Evolutionary conservation across 176 grass and related monocot genomes (phyloP), one percentile per base, ranked within the genome.

Genomic region (Echinochloa phyllopogon): DNA sequence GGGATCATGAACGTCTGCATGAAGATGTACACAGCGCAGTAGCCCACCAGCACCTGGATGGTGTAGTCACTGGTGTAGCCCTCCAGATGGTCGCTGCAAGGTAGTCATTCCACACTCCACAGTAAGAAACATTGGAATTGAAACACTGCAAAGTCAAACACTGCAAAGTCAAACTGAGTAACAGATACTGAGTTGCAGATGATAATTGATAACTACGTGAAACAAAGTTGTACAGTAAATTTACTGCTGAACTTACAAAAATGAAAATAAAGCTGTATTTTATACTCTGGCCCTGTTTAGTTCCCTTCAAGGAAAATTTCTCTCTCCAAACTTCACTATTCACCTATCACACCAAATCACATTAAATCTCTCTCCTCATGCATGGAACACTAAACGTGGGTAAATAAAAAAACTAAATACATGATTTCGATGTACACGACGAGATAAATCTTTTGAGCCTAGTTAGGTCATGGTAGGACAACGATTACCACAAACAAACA

Each of bases 1-100:
- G 96, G 93, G 69, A 95, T 95, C 93, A 95, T 95, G 85, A 99
- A 99, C 16, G 96, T 99, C 87, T 99, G 96, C 96, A 99, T 99
- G 89, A 96, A 99, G 60, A 99, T 92, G 84, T 99, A 99, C 43
- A 99, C 93, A 4, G 86, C 70, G 60, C 93, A 96, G 53, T 99
- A 99, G 42, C 96, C 91, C 63, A 94, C 80, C 69, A 99, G 78
- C 52, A 99, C 96, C 87, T 99, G 96, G 25, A 94, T 39, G 49
- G 96, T 99, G 86, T 96, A 99, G 78, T 99, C 96, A 85, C 86
- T 94, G 72, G 86, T 89, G 78, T 99, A 99, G 69, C 40, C 93
- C 88, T 99, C 96, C 36, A 99, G 87, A 90, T 99, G 86, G 65
- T 90, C 91, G 83, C 96, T 99, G 66, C 77, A 94, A 88, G 48